These are phyloP conservation scores for Neurospora sp. DNA, from an alignment of 495 filamentous ascomycete genomes.

Conservation along the genomic window DNA sequence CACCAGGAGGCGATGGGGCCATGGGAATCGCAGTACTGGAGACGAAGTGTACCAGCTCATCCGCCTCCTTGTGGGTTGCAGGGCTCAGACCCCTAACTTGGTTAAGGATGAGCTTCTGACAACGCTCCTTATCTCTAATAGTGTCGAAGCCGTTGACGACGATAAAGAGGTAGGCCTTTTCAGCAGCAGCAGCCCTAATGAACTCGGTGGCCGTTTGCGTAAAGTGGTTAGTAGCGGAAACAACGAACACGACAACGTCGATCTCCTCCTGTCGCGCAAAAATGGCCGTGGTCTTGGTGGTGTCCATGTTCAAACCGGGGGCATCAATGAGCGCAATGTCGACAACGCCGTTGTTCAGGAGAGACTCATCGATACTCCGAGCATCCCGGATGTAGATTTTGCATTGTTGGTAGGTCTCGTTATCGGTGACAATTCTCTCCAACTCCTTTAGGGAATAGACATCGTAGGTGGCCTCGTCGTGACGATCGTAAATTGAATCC, in stretches of 20 bases:
- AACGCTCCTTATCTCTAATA: slow-evolving; percentile 76
- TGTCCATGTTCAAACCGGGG: slow-evolving; percentile 89
- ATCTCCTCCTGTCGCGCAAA: slow-evolving; percentile 98
- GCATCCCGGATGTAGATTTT: slow-evolving; percentile 95
- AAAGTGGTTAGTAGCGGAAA: slow-evolving; percentile 95
- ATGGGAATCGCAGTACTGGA: slow-evolving; percentile 90
- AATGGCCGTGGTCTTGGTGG: slow-evolving; percentile 89
- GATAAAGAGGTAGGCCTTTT: slow-evolving; percentile 98
- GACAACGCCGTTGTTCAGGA: slow-evolving; percentile 94
- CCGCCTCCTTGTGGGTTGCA: slow-evolving; percentile 82
- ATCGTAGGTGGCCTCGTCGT: slow-evolving; percentile 90
- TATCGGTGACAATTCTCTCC: slow-evolving; percentile 84
- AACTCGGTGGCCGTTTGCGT: slow-evolving; percentile 94
- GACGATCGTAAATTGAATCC: slow-evolving; percentile 65
- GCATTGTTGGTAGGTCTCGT: slow-evolving; percentile 79
- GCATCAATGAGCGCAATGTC: slow-evolving; percentile 98
- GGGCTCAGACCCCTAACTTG: slow-evolving; percentile 79
- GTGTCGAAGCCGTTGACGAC: slow-evolving; percentile 96
- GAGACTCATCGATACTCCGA: slow-evolving; percentile 79
- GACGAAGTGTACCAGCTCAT: slow-evolving; percentile 92
- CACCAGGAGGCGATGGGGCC: slow-evolving; percentile 42
- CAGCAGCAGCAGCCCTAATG: slow-evolving; percentile 86
- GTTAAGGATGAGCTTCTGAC: slow-evolving; percentile 81
- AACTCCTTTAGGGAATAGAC: slow-evolving; percentile 67
- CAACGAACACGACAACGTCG: slow-evolving; percentile 96